phyloP scores from a whole-genome alignment of 768 basidiomycete genomes.

The Chalciporus piperatus region DNA sequence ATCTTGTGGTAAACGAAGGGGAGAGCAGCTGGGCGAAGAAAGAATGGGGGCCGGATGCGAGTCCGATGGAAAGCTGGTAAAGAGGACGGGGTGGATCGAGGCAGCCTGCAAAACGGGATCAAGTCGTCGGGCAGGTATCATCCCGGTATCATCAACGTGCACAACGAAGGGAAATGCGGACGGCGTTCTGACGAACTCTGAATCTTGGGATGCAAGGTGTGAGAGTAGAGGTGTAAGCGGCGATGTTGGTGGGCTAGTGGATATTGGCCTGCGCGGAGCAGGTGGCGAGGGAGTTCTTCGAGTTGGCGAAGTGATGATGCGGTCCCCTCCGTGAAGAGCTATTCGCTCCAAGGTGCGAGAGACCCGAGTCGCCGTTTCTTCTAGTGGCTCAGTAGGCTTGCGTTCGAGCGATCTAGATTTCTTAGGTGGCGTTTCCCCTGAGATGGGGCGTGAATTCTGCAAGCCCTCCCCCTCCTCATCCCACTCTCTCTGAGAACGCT shows the following conservation, averaged over 20 bases:
- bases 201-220: slow-evolving; percentile 40
- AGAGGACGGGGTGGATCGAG: slow-evolving; percentile 32
- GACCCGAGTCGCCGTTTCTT: slow-evolving; percentile 17
- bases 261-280: slow-evolving; percentile 6
- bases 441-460: slow-evolving; percentile 10
- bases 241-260: slow-evolving; percentile 24
- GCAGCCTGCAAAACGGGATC: slow-evolving; percentile 32
- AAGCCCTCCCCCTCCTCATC: slow-evolving; percentile 26
- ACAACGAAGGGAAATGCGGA: slow-evolving; percentile 28
- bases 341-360: slow-evolving; percentile 21
- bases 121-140: slow-evolving; percentile 37
- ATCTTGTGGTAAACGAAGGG: slow-evolving; percentile 3
- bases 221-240: slow-evolving; percentile 29
- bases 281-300: slow-evolving; percentile 5
- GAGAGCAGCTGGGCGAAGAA: slow-evolving; percentile 4
- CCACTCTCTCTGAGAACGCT: slow-evolving; percentile 37
- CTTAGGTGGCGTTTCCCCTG: slow-evolving; percentile 12
- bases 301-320: slow-evolving; percentile 10
- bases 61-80: slow-evolving; percentile 37
- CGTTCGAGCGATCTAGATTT: slow-evolving; percentile 30
- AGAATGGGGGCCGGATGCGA: slow-evolving; percentile 13
- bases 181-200: slow-evolving; percentile 50
- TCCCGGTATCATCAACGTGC: slow-evolving; percentile 32
- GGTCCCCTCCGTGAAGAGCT: slow-evolving; percentile 11
- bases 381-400: slow-evolving; percentile 34